Conservation (phyloP, 164 flowering plant genomes). For the Magnolia kwangsiensis region DNA sequence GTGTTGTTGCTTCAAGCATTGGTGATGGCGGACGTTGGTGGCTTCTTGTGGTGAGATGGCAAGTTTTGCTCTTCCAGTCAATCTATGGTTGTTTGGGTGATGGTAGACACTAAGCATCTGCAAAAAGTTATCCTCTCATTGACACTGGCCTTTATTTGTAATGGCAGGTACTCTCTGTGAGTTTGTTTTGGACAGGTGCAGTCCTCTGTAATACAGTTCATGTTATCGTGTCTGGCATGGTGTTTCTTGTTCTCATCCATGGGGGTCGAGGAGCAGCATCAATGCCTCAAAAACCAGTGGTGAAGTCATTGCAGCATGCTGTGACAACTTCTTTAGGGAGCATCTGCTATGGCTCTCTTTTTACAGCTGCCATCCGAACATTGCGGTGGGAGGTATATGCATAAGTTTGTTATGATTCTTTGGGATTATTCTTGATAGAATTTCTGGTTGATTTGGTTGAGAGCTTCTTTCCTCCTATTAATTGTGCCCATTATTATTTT, state of each 20-base stretch:
- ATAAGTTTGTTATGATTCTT: neutral
- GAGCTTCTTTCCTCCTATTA: neutral
- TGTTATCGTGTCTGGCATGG: conserved; percentile 96
- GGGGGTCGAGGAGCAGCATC: conserved; percentile 74
- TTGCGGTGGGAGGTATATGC: conserved; percentile 88
- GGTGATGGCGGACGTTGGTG: conserved; percentile 88
- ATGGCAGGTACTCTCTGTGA: conserved; percentile 83
- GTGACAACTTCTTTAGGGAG: conserved; percentile 96
- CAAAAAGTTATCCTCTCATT: neutral
- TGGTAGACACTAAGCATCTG: conserved; percentile 9
- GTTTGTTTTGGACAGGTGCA: conserved; percentile 99
- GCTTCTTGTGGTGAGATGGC: conserved; percentile 99
- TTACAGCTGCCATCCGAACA: conserved; percentile 93
- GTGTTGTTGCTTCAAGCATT: conserved; percentile 83
- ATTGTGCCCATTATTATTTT: neutral
- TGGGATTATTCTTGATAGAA: neutral
- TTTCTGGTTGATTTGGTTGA: neutral
- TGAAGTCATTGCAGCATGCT: conserved; percentile 66
- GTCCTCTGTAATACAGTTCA: conserved; percentile 94
- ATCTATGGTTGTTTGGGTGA: conserved; percentile 15
- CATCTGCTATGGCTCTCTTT: conserved; percentile 97
- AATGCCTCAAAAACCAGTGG: conserved; percentile 73
- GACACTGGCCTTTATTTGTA: neutral
- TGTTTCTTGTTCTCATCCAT: conserved; percentile 85
- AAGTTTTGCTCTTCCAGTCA: conserved; percentile 55